Conservation (phyloP, 768 basidiomycete species). For the Kondoa malvinella region DNA sequence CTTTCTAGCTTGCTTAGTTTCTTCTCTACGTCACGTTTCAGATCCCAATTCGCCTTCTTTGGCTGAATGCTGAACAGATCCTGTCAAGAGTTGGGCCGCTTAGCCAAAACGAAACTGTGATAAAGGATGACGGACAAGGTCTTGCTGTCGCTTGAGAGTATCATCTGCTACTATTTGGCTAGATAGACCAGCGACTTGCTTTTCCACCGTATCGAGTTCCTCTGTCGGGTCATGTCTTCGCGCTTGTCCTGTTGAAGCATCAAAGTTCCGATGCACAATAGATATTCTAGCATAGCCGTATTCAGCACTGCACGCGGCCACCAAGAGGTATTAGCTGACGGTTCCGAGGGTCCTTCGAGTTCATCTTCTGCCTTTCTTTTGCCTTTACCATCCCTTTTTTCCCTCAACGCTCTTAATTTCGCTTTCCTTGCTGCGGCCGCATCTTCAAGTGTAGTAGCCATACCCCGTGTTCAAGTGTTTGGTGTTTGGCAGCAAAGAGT, state of each 20-base stretch:
- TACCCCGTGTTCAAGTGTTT: no score
- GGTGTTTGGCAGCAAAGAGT: no score
- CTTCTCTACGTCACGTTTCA: constrained; percentile 51
- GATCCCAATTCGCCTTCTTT: constrained; percentile 56
- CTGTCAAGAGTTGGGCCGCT: constrained; percentile 21
- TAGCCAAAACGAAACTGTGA: not conserved
- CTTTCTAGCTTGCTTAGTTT: constrained; percentile 67
- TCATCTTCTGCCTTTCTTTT: constrained; percentile 26
- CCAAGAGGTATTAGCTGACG: constrained; percentile 1
- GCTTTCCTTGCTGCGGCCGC: constrained; percentile 30
- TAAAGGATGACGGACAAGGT: constrained; percentile 46
- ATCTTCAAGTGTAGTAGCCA: constrained; percentile 25
- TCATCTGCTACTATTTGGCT: constrained; percentile 73
- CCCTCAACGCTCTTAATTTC: constrained; percentile 30
- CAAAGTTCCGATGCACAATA: constrained; percentile 51
- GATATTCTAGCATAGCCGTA: not conserved
- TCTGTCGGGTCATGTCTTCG: constrained; percentile 46
- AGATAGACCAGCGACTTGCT: constrained; percentile 62
- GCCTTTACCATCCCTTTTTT: constrained; percentile 16
- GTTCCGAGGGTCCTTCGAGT: not conserved
- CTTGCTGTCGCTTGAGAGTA: constrained; percentile 64
- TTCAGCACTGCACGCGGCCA: not conserved
- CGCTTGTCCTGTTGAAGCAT: constrained; percentile 65
- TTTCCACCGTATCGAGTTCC: constrained; percentile 69
- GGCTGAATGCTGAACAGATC: constrained; percentile 46